Base-by-base conservation (phyloP, 345 rosid species). In the Lumnitzera littorea region DNA sequence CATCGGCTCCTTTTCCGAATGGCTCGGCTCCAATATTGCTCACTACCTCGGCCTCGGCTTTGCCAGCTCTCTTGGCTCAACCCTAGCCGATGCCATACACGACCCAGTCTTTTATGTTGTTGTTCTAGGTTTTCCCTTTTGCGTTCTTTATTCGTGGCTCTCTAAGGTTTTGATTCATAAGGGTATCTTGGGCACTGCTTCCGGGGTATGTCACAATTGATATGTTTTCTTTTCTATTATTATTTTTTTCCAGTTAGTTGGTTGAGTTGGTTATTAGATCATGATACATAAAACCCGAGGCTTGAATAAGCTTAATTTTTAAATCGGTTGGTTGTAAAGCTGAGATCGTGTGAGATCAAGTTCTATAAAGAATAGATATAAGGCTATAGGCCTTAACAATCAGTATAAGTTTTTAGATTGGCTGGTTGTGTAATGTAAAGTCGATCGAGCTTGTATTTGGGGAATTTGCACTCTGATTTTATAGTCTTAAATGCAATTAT, bases 1-100 rank as follows among this genome's bases (percentile, higher is more conserved):
- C 64, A 67, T 80, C 46, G 91, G 91, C 65, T 85, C 88, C 62
- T 85, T 85, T 74, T 69, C 91, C 55, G 84, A 80, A 59, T 85
- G 91, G 91, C 82, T 82, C 14, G 78, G 76, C 49, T 78, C 82
- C 57, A 54, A 63, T 63, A 41, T 78, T 59, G 48, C 65, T 61
- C 55, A 25, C 49, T 27, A 53, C 61, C 49, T 12, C 31, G 59
- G 64, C 58, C 20, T 60, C 59, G 60, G 25, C 48, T 15, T 53
- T 55, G 53, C 68, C 15, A 13, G 68, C 24, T 69, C 77, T 5
- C 53, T 75, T 15, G 75, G 73, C 69, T 73, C 84, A 55, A 41
- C 51, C 29, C 51, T 80, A 31, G 78, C 78, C 55, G 79, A 75
- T 52, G 70, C 68, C 69, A 41, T 82, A 69, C 88, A 85, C 70